Evolutionary conservation across 441 rosid genomes (phyloP), one percentile per base, ranked within the genome.

Genomic region (Eruca vesicaria): DNA sequence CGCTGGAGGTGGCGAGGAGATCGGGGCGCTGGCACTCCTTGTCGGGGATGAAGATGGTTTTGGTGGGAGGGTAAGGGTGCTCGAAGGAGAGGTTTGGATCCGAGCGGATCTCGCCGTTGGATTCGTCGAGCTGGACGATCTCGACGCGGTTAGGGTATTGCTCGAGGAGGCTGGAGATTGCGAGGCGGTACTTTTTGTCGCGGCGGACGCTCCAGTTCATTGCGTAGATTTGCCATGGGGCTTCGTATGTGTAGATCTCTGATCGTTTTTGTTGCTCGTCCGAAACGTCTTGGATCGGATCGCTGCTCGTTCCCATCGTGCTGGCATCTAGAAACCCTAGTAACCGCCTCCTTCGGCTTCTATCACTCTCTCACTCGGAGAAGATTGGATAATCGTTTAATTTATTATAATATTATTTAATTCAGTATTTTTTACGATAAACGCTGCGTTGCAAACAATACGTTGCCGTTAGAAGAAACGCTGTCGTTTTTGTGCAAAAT

Each of bases 71-170:
- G 66, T 90, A 92, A 0, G 94, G 93, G 64, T 94, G 98, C 50
- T 94, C 98, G 82, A 94, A 94, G 50, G 94, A 87, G 71, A 94
- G 96, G 31, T 83, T 86, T 0, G 93, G 90, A 76, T 93, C 97
- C 19, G 92, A 81, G 4, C 96, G 94, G 86, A 95, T 95, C 86
- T 95, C 98, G n/a, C 99, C 98, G 21, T 90, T 95, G 68, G 96
- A 88, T 35, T 93, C 98, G 36, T 95, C 99, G 20, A 93, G 98
- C 85, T 95, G 98, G 19, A 95, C 97, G 26, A 52, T 52, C 58
- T 52, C 58, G 26, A 52, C 58, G 3, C 58, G 58, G 58, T 52
- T 52, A 1, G 78, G 81, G 79, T 75, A 83, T 66, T 89, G 96
- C 74, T 94, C 99, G 57, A 94, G 93, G 66, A 91, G 88, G 82